phyloP scores from a whole-genome alignment of 108 stramenopile species.

The Cyclotella cryptica region DNA sequence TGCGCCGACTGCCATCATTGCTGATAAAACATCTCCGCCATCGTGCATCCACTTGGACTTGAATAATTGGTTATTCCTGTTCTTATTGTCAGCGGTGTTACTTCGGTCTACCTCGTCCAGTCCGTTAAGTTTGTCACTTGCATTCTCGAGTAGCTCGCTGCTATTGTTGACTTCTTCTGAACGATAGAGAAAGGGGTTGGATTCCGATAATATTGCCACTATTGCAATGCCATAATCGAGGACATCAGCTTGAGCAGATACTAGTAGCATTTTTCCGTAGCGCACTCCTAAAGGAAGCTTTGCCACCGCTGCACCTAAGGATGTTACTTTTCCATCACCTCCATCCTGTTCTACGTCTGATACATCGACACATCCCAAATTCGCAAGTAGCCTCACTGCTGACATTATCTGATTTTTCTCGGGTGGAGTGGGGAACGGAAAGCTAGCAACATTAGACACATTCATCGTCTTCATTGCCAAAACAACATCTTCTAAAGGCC shows the following conservation, averaged over 20 bases:
- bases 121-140: constrained; percentile 45
- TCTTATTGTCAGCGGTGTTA: constrained; percentile 47
- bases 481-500: constrained; percentile 92
- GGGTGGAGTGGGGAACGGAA: constrained; percentile 89
- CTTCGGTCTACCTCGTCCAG: constrained; percentile 67
- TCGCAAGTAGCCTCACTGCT: constrained; percentile 76
- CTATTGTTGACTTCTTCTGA: constrained; percentile 45
- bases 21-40: constrained; percentile 83
- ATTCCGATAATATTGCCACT: constrained; percentile 81
- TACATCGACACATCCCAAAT: constrained; percentile 83
- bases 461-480: constrained; percentile 92
- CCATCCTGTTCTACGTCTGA: constrained; percentile 70
- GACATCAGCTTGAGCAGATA: constrained; percentile 86
- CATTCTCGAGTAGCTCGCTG: constrained; percentile 24
- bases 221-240: constrained; percentile 85
- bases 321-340: constrained; percentile 81
- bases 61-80: constrained; percentile 45
- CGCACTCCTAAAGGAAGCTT: constrained; percentile 88
- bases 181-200: constrained; percentile 67
- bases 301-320: constrained; percentile 78
- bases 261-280: constrained; percentile 89
- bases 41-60: constrained; percentile 74
- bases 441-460: constrained; percentile 69
- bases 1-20: constrained; percentile 82
- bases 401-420: constrained; percentile 68